These are phyloP conservation scores for Tolypocladium guangdongense DNA, from an alignment of 2,329 filamentous ascomycete species.

Conservation along the genomic window DNA sequence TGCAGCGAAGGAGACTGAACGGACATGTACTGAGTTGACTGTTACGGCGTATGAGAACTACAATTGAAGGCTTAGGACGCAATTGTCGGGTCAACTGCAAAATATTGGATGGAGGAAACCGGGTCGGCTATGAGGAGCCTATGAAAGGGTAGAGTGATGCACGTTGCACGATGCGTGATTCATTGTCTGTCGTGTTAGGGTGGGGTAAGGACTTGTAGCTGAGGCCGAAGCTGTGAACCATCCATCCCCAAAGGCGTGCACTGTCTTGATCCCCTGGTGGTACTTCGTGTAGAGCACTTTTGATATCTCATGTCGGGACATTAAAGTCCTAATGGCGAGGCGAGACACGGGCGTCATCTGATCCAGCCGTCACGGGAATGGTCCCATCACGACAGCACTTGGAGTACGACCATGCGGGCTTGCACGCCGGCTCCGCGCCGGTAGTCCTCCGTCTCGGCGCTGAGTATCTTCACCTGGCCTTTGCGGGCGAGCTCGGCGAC, in stretches of 20 bases:
- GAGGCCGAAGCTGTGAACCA: neutral
- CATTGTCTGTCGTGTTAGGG: neutral
- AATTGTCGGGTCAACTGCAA: neutral
- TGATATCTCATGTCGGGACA: neutral
- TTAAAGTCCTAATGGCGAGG: neutral
- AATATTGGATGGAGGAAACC: neutral
- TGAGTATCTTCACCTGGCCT: constrained; percentile 16
- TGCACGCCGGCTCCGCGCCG: constrained; percentile 17
- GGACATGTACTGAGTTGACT: too few species aligned
- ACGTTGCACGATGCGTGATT: neutral
- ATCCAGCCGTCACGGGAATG: neutral
- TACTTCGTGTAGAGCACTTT: neutral
- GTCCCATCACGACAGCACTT: constrained; percentile 6
- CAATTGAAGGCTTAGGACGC: too few species aligned
- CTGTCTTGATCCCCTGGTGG: neutral
- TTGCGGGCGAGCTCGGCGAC: constrained; percentile 24
- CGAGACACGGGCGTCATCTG: neutral
- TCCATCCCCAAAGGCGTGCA: neutral
- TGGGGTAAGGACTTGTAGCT: neutral
- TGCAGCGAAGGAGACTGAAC: too few species aligned
- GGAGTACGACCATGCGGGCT: constrained; percentile 20
- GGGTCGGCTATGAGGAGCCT: neutral
- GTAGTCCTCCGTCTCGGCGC: constrained; percentile 20
- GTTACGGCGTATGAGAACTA: too few species aligned
- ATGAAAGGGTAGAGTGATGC: neutral